phyloP scores from a whole-genome alignment of 306 rosid genomes.

The Clitoria ternatea region DNA sequence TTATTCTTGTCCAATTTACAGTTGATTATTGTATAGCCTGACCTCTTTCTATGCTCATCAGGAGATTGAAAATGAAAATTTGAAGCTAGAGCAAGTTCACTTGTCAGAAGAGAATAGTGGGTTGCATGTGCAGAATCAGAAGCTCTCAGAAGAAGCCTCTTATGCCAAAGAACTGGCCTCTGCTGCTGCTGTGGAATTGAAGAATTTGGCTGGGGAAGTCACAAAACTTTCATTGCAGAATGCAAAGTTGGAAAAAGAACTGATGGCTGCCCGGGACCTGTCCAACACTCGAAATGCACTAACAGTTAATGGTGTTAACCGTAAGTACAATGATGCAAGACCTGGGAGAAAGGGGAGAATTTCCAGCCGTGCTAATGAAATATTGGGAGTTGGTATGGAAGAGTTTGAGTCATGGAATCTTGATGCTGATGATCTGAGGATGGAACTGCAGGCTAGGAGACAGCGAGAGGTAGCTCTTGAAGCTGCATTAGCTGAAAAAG shows the following conservation, averaged over 20 bases:
- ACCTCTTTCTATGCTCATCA: constrained; percentile 29
- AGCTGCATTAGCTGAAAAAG: constrained; percentile 88
- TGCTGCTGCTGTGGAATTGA: constrained; percentile 97
- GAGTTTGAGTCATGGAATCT: constrained; percentile 80
- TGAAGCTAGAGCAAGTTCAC: constrained; percentile 79
- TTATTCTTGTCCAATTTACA: constrained; percentile 2
- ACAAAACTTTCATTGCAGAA: constrained; percentile 85
- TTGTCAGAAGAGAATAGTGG: constrained; percentile 94
- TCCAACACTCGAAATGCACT: constrained; percentile 50
- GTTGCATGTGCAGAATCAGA: constrained; percentile 85
- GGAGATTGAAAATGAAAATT: constrained; percentile 93
- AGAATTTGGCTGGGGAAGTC: constrained; percentile 94
- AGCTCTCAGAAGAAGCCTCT: constrained; percentile 92
- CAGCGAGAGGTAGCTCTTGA: constrained; percentile 91
- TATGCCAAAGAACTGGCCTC: constrained; percentile 98
- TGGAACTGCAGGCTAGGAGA: constrained; percentile 88
- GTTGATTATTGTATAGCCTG: constrained; percentile 17
- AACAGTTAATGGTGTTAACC: constrained; percentile 55
- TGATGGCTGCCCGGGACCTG: constrained; percentile 74
- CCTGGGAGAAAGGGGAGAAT: constrained; percentile 77
- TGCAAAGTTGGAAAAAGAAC: constrained; percentile 80
- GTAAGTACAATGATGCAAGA: constrained; percentile 65
- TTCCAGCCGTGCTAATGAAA: constrained; percentile 58
- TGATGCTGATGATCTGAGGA: constrained; percentile 65
- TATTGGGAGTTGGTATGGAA: constrained; percentile 42